A percentile compares a stretch with the other conserved stretches of the same genome.
Conservation (phyloP, 768 basidiomycete species). For the Jaapia argillacea region DNA sequence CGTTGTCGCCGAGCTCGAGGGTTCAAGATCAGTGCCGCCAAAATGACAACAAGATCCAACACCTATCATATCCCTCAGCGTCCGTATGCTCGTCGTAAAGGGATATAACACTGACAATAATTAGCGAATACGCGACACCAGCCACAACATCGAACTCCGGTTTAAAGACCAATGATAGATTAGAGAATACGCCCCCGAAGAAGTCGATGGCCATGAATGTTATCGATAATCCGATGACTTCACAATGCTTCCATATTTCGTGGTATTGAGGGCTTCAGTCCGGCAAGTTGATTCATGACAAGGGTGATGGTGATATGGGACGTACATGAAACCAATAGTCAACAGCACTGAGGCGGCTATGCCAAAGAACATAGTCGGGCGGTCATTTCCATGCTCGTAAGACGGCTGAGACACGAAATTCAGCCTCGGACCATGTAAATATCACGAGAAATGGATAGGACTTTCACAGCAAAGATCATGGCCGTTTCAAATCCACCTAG, state of each 20-base stretch:
- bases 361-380: conserved; percentile 44
- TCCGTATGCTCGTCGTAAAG: too few species aligned
- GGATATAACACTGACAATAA: conserved; percentile 45
- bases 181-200: conserved; percentile 59
- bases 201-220: conserved; percentile 63
- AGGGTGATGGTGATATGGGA: conserved; percentile 4
- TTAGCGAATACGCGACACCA: conserved; percentile 48
- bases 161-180: conserved; percentile 61
- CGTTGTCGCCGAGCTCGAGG: conserved; percentile 37
- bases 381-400: conserved; percentile 22
- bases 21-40: conserved; percentile 58
- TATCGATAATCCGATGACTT: conserved; percentile 61
- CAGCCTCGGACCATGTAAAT: background rate
- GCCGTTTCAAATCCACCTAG: conserved; percentile 49
- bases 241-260: conserved; percentile 58
- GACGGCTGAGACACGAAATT: conserved; percentile 20
- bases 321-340: conserved; percentile 35
- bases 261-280: conserved; percentile 50
- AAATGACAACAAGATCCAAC: conserved; percentile 49
- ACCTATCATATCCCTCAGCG: conserved; percentile 38
- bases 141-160: conserved; percentile 53
- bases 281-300: background rate
- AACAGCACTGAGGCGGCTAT: conserved; percentile 49
- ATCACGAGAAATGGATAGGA: conserved; percentile 21
- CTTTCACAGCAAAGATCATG: conserved; percentile 46